phyloP scores from a whole-genome alignment of 495 filamentous ascomycete species.

The Astrothelium subdiscretum region DNA sequence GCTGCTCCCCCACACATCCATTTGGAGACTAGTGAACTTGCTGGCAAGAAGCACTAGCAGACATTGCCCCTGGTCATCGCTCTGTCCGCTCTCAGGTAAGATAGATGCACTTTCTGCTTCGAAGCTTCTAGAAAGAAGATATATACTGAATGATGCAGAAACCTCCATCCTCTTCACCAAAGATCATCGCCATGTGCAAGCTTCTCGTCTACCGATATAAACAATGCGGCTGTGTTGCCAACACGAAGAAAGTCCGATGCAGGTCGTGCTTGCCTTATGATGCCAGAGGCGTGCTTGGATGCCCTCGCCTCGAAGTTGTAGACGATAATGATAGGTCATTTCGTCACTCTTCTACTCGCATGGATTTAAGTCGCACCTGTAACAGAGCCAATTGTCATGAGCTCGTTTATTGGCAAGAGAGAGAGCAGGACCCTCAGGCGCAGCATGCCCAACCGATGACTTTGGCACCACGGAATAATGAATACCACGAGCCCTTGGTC shows the following conservation, averaged over 20 bases:
- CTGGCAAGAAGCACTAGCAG: not conserved
- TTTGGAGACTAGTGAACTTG: not conserved
- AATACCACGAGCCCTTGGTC: not conserved
- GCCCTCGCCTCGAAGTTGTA: not conserved
- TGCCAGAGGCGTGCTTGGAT: not conserved
- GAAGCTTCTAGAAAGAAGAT: not conserved
- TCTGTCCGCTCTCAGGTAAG: not conserved
- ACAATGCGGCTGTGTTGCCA: not conserved
- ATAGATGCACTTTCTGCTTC: not conserved
- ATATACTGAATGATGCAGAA: not conserved
- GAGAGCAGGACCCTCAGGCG: not conserved
- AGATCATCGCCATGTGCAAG: not conserved
- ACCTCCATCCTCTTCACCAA: not conserved
- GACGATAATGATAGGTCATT: not conserved
- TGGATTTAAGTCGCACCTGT: not conserved
- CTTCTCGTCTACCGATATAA: not conserved
- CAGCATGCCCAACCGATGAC: not conserved
- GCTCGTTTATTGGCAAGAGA: not conserved
- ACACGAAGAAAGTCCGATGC: not conserved
- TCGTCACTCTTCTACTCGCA: not conserved
- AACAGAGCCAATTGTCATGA: not conserved
- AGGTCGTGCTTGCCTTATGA: not conserved
- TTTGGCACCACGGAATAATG: not conserved
- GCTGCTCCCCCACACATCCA: too few relatives aligned
- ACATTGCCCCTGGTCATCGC: not conserved